Conservation (phyloP, 176 grass and related monocot species). For the Dactylis glomerata region DNA sequence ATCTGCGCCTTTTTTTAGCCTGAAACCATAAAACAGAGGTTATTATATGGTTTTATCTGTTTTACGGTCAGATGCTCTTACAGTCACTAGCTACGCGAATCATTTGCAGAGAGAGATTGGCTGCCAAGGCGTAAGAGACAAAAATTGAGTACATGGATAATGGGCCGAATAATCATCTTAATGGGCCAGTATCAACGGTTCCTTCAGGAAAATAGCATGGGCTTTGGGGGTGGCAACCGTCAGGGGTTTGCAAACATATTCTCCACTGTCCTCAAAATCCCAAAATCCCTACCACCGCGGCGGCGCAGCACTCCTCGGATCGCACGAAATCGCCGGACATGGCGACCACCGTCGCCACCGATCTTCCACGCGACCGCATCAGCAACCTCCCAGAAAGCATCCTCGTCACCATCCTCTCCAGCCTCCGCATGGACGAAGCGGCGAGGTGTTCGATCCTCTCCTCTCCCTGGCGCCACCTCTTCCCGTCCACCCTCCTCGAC, state of each 20-base stretch:
- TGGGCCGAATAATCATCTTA: too few species aligned
- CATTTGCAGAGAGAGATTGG: too few species aligned
- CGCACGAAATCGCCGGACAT: background rate
- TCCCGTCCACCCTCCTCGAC: constrained; percentile 21
- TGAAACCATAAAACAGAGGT: too few species aligned
- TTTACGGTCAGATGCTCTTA: too few species aligned
- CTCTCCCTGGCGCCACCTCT: constrained; percentile 24
- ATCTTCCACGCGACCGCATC: background rate
- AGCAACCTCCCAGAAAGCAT: background rate
- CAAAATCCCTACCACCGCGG: background rate
- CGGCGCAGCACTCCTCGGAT: background rate
- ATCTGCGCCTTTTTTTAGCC: too few species aligned
- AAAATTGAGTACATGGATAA: too few species aligned
- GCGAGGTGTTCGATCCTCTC: constrained; percentile 9
- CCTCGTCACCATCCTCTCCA: constrained; percentile 16
- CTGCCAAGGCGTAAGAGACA: too few species aligned
- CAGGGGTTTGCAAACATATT: background rate
- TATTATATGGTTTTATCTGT: too few species aligned
- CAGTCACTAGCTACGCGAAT: too few species aligned
- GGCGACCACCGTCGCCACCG: background rate
- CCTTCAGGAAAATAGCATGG: too few species aligned
- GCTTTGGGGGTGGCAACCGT: too few species aligned
- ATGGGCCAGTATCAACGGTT: too few species aligned
- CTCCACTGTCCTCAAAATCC: background rate
- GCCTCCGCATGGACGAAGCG: constrained; percentile 19